Conservation (phyloP, 108 stramenopile genomes). For the Nitzschia sp. region DNA sequence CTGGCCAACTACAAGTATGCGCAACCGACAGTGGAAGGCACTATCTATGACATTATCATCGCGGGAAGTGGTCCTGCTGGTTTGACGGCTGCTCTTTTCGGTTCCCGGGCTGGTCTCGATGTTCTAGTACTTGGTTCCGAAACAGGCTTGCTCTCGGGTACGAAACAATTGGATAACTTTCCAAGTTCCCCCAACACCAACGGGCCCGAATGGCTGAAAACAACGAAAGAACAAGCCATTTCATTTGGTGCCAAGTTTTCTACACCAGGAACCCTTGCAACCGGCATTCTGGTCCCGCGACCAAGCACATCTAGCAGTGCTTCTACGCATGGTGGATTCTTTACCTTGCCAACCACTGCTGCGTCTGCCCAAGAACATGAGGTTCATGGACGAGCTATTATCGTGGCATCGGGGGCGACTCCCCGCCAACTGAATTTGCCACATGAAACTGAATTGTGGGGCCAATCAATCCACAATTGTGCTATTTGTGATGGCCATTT, state of each 20-base stretch:
- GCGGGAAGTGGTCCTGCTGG: constrained; percentile 67
- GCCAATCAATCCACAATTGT: constrained; percentile 82
- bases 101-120: constrained; percentile 53
- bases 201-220: constrained; percentile 47
- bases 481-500: constrained; percentile 90
- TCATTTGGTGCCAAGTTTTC: constrained; percentile 52
- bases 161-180: constrained; percentile 54
- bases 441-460: constrained; percentile 72
- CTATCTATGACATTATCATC: constrained; percentile 50
- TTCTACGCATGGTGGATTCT: constrained; percentile 30
- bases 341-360: constrained; percentile 30
- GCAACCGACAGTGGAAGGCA: background rate
- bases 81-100: constrained; percentile 57
- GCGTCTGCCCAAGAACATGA: background rate
- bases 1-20: background rate
- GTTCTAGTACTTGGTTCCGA: constrained; percentile 53
- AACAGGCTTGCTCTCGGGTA: constrained; percentile 47
- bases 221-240: constrained; percentile 44
- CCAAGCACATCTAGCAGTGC: background rate
- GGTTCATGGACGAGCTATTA: constrained; percentile 34
- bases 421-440: constrained; percentile 69
- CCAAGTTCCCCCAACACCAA: constrained; percentile 32
- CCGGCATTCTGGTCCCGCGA: constrained; percentile 32
- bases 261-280: constrained; percentile 36
- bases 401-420: constrained; percentile 88